Percentiles rank a stretch among this genome's conserved stretches.
Evolutionary conservation across 1,284 basidiomycete species (phyloP).

Genomic region (Ceratobasidium theobromae): DNA sequence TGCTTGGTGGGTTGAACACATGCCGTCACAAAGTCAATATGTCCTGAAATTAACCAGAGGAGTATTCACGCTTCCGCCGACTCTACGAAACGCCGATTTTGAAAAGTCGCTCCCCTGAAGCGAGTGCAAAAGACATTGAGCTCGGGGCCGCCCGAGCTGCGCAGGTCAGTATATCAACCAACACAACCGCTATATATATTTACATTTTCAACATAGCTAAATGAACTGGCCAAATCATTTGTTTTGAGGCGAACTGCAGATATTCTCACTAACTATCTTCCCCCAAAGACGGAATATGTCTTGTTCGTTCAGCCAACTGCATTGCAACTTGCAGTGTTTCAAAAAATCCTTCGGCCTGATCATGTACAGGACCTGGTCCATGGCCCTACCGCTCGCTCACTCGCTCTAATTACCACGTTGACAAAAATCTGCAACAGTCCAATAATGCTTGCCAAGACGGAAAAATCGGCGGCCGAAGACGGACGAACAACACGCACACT

Average conservation of each 20-base stretch:
- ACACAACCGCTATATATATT: neutral
- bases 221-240: slow-evolving; percentile 79
- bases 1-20: slow-evolving; percentile 61
- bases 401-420: slow-evolving; percentile 78
- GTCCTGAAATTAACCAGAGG: slow-evolving; percentile 48
- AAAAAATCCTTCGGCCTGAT: slow-evolving; percentile 69
- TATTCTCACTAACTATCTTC: slow-evolving; percentile 81
- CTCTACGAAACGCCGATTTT: slow-evolving; percentile 90
- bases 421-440: slow-evolving; percentile 95
- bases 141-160: slow-evolving; percentile 70
- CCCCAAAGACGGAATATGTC: slow-evolving; percentile 93
- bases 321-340: slow-evolving; percentile 81
- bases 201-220: slow-evolving; percentile 54
- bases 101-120: slow-evolving; percentile 79
- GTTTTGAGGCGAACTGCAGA: slow-evolving; percentile 86
- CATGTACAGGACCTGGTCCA: slow-evolving; percentile 64
- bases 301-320: slow-evolving; percentile 84
- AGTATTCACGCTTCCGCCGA: slow-evolving; percentile 72
- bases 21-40: neutral
- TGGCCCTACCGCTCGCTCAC: slow-evolving; percentile 71
- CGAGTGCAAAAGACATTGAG: slow-evolving; percentile 68
- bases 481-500: slow-evolving; percentile 45
- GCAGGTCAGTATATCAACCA: slow-evolving; percentile 54
- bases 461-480: slow-evolving; percentile 59
- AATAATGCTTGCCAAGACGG: slow-evolving; percentile 65